phyloP scores from a whole-genome alignment of 2,329 filamentous ascomycete genomes.

The Dryadomyces quercus-mongolicae region DNA sequence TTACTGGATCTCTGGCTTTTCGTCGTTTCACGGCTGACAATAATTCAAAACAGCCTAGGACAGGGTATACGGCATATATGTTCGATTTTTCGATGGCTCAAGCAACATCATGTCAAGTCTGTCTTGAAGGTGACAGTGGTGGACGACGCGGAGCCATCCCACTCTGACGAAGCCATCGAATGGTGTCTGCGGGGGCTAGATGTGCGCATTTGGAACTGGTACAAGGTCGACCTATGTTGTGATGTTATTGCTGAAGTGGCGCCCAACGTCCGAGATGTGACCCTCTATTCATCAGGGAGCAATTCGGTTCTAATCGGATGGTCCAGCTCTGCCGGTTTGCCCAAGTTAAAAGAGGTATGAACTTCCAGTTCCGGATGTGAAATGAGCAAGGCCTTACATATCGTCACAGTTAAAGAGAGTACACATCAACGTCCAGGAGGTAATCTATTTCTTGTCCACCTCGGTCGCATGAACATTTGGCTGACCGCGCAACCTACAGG shows the following conservation, averaged over 20 bases:
- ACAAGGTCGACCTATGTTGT: conserved; percentile 6
- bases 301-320: conserved; percentile 5
- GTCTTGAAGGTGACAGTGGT: conserved; percentile 6
- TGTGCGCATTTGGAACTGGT: conserved; percentile 8
- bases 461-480: too few relatives aligned
- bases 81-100: conserved; percentile 6
- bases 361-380: neutral
- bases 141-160: conserved; percentile 3
- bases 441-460: neutral
- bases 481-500: neutral
- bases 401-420: conserved; percentile 1
- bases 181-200: neutral
- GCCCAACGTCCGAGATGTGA: conserved; percentile 1
- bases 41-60: neutral
- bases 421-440: conserved; percentile 2
- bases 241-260: conserved; percentile 3
- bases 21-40: neutral
- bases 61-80: conserved; percentile 4
- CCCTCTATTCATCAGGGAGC: conserved; percentile 8
- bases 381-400: neutral
- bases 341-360: neutral
- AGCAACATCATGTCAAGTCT: conserved; percentile 2
- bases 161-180: conserved; percentile 7
- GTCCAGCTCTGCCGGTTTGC: conserved; percentile 3
- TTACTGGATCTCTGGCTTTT: neutral